Conservation (phyloP, 306 rosid species). For the Malus fusca region DNA sequence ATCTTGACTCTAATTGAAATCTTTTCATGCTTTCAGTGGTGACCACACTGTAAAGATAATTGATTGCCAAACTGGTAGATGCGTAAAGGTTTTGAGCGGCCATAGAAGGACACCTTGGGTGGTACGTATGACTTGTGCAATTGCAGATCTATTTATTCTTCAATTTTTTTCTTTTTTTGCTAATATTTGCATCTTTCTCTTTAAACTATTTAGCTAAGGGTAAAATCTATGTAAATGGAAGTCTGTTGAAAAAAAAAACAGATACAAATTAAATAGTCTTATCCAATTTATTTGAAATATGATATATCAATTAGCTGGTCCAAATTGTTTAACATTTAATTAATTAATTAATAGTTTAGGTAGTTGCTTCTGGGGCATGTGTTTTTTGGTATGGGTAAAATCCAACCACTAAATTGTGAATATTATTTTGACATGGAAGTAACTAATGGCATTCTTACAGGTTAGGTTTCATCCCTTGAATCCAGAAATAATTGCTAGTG, state of each 20-base stretch:
- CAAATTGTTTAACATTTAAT: background rate
- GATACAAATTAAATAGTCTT: background rate
- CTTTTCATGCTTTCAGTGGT: constrained; percentile 51
- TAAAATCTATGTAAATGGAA: background rate
- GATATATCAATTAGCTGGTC: background rate
- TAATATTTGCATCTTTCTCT: background rate
- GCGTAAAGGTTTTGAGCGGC: constrained; percentile 75
- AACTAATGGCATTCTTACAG: constrained; percentile 37
- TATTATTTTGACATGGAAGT: background rate
- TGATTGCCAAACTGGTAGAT: constrained; percentile 76
- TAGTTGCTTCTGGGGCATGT: background rate
- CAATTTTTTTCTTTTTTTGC: no score
- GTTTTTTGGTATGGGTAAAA: background rate
- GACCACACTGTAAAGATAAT: constrained; percentile 92
- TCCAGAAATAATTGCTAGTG: constrained; percentile 91
- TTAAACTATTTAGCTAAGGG: background rate
- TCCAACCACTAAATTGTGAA: background rate
- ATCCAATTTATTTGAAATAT: background rate
- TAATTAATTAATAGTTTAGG: background rate
- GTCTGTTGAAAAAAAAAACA: background rate
- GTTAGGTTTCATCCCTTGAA: constrained; percentile 87
- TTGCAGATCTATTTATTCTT: background rate
- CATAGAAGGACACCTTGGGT: constrained; percentile 99
- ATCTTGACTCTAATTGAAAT: background rate
- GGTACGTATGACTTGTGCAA: constrained; percentile 48